Base-by-base conservation (phyloP, 2,329 filamentous ascomycete genomes). In the Myriosclerotinia curreyana region DNA sequence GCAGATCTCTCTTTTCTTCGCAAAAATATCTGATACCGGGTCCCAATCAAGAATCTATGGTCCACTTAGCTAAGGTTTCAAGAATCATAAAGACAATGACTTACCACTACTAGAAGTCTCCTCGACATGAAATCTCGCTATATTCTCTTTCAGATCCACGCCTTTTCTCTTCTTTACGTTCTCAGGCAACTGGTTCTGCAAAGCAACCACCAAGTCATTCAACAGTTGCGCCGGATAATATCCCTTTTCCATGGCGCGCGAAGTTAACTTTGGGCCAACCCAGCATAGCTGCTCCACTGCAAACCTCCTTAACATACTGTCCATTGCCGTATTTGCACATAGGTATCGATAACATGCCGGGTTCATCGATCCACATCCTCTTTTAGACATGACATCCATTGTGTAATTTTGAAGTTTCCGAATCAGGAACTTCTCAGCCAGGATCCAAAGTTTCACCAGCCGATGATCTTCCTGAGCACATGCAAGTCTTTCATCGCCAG, bases 351-450 rank as follows among this genome's bases (percentile, higher is more conserved):
- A n/a, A 20, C 22, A 15, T 1, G 0, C 2, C 7, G 5, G 11
- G 7, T 3, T 14, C 22, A 46, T 17, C 34, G 44, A 15, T 31
- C 55, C 55, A 34, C 55, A 52, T 28, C 34, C 36, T 12, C 4
- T 49, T 38, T 55, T 49, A 5, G 31, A 63, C 28, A 56, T 31
- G 11, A 48, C 17, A 5, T 25, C 14, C 28, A 65, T 55, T 3
- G 40, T 46, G 14, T 51, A 36, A 49, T 63, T 62, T 1, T 63
- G 64, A 1, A 63, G 52, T 36, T 6, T 12, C 1, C 1, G 28
- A 17, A 65, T 58, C 2, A 40, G 9, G 8, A 53, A 40, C 11
- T 42, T 65, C 7, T 62, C 64, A 3, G 56, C 64, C 12, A 65
- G 17, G 2, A 59, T n/a, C 64, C 60, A 62, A n/a, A 63, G 36